Base-by-base conservation (phyloP, 306 rosid genomes). In the Erythrophleum fordii region DNA sequence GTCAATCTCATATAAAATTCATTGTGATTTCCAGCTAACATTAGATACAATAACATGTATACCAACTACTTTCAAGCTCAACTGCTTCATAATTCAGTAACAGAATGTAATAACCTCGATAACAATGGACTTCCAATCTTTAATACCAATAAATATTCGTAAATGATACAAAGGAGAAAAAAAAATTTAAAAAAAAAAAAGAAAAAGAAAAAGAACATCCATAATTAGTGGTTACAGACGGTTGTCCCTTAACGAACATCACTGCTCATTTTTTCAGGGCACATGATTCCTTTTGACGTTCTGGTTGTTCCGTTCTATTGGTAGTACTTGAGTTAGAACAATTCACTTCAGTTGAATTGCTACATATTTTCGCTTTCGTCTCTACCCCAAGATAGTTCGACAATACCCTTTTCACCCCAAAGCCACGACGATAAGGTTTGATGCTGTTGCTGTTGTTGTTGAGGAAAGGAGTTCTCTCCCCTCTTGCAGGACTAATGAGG, bases 301-400 rank as follows among this genome's bases (percentile, higher is more conserved):
- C 34, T 41, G 53, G 49, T 1, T 76, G 75, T 58, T 82, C 85
- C 26, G 78, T 73, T 73, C 29, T 73, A 39, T 60, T 72, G 1
- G 31, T 8, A 75, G 35, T 39, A 48, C 41, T 58, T 31, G 56
- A 18, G 80, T 69, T 83, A 14, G 86, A 60, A 68, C 81, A 60
- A 25, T 73, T 83, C n/a, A 80, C 86, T 87, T 88, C 93, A 14
- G 73, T 85, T 67, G 90, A 78, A 65, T 88, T 88, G 81, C 89
- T 80, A 52, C 91, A 83, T 48, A 84, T 85, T 87, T 83, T 95
- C 23, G 90, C 70, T 69, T 93, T 95, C 22, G 90, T 72, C 60
- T 95, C 99, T 10, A 71, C 97, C 10, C 99, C 97, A 55, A 95
- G 99, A 87, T 95, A 95, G 82, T 95, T 93, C 17, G 99, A 89